Conservation (phyloP, 2,329 filamentous ascomycete genomes). For the Tolypocladium ophioglossoides region DNA sequence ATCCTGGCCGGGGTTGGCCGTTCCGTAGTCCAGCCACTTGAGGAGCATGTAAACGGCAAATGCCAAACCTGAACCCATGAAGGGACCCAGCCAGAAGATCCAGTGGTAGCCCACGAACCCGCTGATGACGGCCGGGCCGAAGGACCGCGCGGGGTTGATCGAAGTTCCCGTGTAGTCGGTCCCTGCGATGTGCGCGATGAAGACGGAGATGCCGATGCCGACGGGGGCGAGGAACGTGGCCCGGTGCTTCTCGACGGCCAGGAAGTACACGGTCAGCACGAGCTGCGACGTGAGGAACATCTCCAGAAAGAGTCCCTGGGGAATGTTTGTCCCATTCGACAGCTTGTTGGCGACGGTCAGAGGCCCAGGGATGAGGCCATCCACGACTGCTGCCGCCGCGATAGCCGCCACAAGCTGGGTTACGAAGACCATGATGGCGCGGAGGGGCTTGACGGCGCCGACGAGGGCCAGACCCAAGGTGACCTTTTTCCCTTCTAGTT, state of each 20-base stretch:
- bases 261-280: constrained; percentile 56
- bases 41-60: constrained; percentile 38
- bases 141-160: constrained; percentile 40
- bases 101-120: constrained; percentile 36
- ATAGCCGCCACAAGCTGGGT: constrained; percentile 51
- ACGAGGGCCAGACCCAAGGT: constrained; percentile 50
- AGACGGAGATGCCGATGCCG: constrained; percentile 61
- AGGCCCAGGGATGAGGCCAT: constrained; percentile 45
- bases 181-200: constrained; percentile 41
- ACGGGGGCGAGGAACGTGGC: constrained; percentile 61
- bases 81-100: constrained; percentile 46
- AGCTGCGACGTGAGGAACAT: constrained; percentile 55
- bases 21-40: constrained; percentile 40
- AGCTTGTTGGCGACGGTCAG: constrained; percentile 47
- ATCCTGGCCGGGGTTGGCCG: constrained; percentile 39
- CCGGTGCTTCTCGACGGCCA: constrained; percentile 64
- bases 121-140: constrained; percentile 35
- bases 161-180: constrained; percentile 37
- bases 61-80: constrained; percentile 37
- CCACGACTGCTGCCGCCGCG: constrained; percentile 45
- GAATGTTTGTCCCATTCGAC: constrained; percentile 35
- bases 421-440: constrained; percentile 39
- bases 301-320: constrained; percentile 55
- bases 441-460: constrained; percentile 42
- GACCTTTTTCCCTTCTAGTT: constrained; percentile 22